phyloP scores from a whole-genome alignment of 2,329 filamentous ascomycete species.

The Boeremia exigua region DNA sequence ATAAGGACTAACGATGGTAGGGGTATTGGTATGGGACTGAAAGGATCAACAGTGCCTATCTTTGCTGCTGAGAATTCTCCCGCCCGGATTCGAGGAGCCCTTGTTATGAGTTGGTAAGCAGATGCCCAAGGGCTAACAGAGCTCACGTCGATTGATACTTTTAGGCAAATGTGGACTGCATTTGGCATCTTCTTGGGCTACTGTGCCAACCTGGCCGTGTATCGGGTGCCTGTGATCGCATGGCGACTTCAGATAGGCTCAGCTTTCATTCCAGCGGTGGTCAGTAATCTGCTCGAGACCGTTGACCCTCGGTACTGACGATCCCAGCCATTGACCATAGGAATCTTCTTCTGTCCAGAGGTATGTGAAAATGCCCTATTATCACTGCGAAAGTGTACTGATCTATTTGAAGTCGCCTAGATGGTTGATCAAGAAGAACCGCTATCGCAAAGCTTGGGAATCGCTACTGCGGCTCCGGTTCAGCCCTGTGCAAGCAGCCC shows the following conservation, averaged over 20 bases:
- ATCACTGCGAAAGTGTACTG: neutral
- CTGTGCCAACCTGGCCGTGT: constrained; percentile 46
- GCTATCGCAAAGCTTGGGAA: constrained; percentile 48
- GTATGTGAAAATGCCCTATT: neutral
- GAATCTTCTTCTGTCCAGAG: constrained; percentile 50
- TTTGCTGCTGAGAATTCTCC: constrained; percentile 56
- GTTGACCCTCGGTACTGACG: neutral
- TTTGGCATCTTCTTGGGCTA: constrained; percentile 34
- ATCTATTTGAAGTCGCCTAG: constrained; percentile 25
- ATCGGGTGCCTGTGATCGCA: constrained; percentile 37
- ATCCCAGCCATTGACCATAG: neutral
- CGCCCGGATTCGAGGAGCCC: constrained; percentile 53
- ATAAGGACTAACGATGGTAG: neutral
- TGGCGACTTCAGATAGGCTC: constrained; percentile 51
- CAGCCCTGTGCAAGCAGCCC: constrained; percentile 49
- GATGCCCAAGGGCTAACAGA: too few relatives aligned
- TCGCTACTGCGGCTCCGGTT: constrained; percentile 50
- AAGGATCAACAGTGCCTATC: constrained; percentile 51
- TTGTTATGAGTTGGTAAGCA: constrained; percentile 53
- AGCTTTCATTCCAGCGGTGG: constrained; percentile 48
- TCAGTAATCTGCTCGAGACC: neutral
- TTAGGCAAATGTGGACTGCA: constrained; percentile 52
- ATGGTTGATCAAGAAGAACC: constrained; percentile 49
- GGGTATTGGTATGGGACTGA: constrained; percentile 38
- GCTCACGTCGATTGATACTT: neutral